Evolutionary conservation across 2,329 filamentous ascomycete species (phyloP), one percentile per base, ranked within the genome.

Genomic region (Fusarium sp.): DNA sequence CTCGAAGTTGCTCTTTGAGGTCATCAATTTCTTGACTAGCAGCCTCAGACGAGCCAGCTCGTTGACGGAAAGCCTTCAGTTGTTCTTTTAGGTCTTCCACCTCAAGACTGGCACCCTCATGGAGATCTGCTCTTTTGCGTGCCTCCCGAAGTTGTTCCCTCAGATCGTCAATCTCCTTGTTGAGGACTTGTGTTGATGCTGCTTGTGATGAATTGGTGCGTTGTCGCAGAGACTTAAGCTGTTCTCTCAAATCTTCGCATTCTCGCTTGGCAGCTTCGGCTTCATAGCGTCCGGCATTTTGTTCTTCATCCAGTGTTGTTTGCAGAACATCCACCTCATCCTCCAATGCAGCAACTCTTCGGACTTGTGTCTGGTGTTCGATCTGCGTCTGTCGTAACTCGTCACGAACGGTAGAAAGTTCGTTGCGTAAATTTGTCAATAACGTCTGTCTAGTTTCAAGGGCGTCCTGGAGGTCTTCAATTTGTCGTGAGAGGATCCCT

Each of bases 291-390:
- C 74, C 76, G 35, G 72, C 62, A 8, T 74, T 74, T 60, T 76
- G 74, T 55, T 77, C 75, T 35, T 77, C 73, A 42, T 77, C 74
- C 31, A 77, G 49, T 12, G 75, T 79, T 36, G 61, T 76, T 78
- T 94, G 92, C 18, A 95, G 82, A 33, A 93, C 88, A 58, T 93
- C 90, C n/a, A 94, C 86, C 78, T 94, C 93, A 72, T 94, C 92
- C 77, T 95, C 92, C 25, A 95, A 80, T 12, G 87, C 86, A 63
- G 92, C 88, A 4, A 91, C 84, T 78, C 90, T 93, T 72, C 93
- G 91, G 53, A 85, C 84, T 66, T 93, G 85, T 2, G 85, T 79
- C 71, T 90, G 87, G 77, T 89, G 87, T 71, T 91, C 89, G 27
- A 91, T 86, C 71, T 91, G 89, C 31, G 88, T 88, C 54, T 91